These are phyloP conservation scores for Candida morakotiae DNA, from an alignment of 805 yeast genomes.

Conservation along the genomic window DNA sequence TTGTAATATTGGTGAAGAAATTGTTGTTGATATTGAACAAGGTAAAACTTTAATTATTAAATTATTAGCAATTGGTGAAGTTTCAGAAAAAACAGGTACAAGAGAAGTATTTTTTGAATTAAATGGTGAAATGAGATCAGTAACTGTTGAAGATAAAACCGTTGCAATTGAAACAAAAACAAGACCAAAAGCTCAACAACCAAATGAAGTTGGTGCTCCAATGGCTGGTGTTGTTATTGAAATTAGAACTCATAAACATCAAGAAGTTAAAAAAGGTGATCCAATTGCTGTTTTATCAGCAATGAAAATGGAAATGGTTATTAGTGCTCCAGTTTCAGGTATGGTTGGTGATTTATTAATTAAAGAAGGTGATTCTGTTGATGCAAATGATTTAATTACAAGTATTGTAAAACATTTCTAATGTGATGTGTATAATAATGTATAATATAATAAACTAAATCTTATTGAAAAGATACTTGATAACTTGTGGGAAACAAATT, in stretches of 20 bases:
- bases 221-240: conserved; percentile 99
- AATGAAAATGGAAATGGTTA: conserved; percentile 99
- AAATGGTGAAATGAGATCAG: conserved; percentile 97
- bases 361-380: conserved; percentile 92
- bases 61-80: conserved; percentile 88
- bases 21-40: conserved; percentile 83
- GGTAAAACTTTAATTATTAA: conserved; percentile 93
- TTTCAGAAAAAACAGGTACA: conserved; percentile 77
- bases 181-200: conserved; percentile 90
- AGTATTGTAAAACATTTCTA: conserved; percentile 22
- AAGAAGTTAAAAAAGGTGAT: conserved; percentile 93
- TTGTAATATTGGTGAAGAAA: conserved; percentile 83
- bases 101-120: conserved; percentile 97
- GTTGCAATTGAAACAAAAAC: conserved; percentile 81
- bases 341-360: conserved; percentile 71
- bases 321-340: conserved; percentile 87
- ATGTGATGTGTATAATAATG: too few species aligned
- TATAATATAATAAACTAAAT: too few species aligned
- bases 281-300: conserved; percentile 92
- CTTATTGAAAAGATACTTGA: too few species aligned
- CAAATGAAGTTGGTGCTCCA: conserved; percentile 95
- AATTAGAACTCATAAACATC: conserved; percentile 83
- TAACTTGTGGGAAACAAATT: too few species aligned
- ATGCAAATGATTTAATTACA: conserved; percentile 81
- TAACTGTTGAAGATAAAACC: conserved; percentile 82